Percentiles rank a stretch among this genome's conserved stretches.
phyloP scores from a whole-genome alignment of 2,329 filamentous ascomycete species.

The Ceratocystis eucalypticola region DNA sequence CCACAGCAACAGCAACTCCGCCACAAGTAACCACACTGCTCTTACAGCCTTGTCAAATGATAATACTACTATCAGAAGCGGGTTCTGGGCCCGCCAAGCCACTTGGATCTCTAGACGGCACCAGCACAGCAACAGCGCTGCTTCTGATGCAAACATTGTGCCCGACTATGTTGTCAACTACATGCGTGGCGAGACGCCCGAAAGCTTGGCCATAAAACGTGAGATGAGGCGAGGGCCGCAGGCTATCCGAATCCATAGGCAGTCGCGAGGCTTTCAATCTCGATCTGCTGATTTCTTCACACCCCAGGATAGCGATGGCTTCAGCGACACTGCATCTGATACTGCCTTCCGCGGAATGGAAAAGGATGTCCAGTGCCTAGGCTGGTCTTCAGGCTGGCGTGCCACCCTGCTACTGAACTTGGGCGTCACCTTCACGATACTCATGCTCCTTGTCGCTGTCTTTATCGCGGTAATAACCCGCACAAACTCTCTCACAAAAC shows the following conservation, averaged over 20 bases:
- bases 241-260: slow-evolving; percentile 13
- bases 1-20: slow-evolving; percentile 9
- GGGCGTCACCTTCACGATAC: slow-evolving; percentile 8
- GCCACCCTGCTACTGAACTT: slow-evolving; percentile 33
- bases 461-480: slow-evolving; percentile 29
- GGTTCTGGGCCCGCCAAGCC: slow-evolving; percentile 17
- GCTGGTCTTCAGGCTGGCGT: slow-evolving; percentile 34
- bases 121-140: slow-evolving; percentile 22
- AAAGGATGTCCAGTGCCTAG: slow-evolving; percentile 18
- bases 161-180: slow-evolving; percentile 45
- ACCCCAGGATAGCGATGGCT: slow-evolving; percentile 20
- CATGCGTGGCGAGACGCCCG: slow-evolving; percentile 42
- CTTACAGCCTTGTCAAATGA: slow-evolving; percentile 2
- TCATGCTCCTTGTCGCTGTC: slow-evolving; percentile 26
- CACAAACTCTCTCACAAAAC: slow-evolving; percentile 26
- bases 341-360: slow-evolving; percentile 8
- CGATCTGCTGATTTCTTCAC: slow-evolving; percentile 27
- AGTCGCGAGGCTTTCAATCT: slow-evolving; percentile 24
- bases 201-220: slow-evolving; percentile 36
- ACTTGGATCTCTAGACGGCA: slow-evolving; percentile 12
- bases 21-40: slow-evolving; percentile 16
- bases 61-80: slow-evolving; percentile 12
- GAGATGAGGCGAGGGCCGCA: slow-evolving; percentile 23
- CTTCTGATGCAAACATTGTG: slow-evolving; percentile 34
- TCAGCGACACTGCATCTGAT: slow-evolving; percentile 1